These are phyloP conservation scores for Penicillium silybi DNA, from an alignment of 495 filamentous ascomycete species.

Conservation along the genomic window DNA sequence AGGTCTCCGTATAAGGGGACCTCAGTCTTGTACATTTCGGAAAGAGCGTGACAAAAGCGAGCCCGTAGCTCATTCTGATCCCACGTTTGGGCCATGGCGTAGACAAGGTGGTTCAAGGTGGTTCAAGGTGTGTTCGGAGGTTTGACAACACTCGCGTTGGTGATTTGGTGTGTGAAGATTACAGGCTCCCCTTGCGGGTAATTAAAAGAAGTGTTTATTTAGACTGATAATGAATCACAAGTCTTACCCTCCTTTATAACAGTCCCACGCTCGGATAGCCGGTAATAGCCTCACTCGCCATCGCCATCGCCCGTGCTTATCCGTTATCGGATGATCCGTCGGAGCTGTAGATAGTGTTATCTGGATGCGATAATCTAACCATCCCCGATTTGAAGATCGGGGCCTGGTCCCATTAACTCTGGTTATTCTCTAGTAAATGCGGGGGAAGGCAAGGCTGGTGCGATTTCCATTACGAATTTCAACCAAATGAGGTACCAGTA, in stretches of 20 bases:
- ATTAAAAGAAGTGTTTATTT: not conserved
- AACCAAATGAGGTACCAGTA: not conserved
- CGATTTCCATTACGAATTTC: constrained; percentile 4
- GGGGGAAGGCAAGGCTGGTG: not conserved
- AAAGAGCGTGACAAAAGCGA: constrained; percentile 33
- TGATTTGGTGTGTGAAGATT: not conserved
- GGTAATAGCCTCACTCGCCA: not conserved
- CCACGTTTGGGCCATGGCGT: not conserved
- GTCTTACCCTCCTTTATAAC: not conserved
- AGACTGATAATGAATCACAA: not conserved
- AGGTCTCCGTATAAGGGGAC: constrained; percentile 40
- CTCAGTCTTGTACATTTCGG: constrained; percentile 39
- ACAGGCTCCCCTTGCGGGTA: not conserved
- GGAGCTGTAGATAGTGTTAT: constrained; percentile 6
- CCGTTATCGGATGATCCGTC: constrained; percentile 18
- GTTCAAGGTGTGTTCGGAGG: not conserved
- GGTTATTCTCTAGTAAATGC: not conserved
- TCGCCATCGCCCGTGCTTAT: constrained; percentile 18
- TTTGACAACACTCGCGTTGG: not conserved
- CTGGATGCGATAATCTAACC: not conserved
- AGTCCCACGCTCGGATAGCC: not conserved
- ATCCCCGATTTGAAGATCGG: not conserved
- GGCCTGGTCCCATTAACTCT: not conserved
- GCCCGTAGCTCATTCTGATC: constrained; percentile 27
- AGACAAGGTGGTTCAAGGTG: not conserved